These are phyloP conservation scores for Inonotus obliquus DNA, from an alignment of 1,284 basidiomycete genomes.

Conservation along the genomic window DNA sequence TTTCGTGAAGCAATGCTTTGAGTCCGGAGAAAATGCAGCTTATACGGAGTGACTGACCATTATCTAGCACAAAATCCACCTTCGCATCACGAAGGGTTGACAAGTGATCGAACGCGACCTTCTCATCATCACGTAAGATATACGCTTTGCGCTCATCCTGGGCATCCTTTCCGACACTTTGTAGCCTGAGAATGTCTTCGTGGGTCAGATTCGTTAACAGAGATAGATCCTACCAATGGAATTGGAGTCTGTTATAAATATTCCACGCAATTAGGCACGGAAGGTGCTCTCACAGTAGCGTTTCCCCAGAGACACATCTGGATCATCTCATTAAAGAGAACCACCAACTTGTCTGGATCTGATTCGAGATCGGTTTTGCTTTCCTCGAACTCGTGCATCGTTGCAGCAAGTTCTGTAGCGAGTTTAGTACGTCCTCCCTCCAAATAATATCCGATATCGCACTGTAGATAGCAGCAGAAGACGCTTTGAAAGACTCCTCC, in stretches of 20 bases:
- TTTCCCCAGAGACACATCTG: conserved; percentile 91
- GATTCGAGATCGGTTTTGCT: conserved; percentile 42
- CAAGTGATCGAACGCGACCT: conserved; percentile 72
- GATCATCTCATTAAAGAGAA: conserved; percentile 80
- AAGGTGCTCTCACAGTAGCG: conserved; percentile 50
- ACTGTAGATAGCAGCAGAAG: conserved; percentile 76
- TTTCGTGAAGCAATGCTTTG: conserved; percentile 27
- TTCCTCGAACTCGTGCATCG: conserved; percentile 57
- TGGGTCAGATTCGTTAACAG: conserved; percentile 76
- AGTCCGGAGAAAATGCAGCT: not conserved
- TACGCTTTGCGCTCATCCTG: conserved; percentile 71
- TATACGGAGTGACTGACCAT: conserved; percentile 49
- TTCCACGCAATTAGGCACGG: not conserved
- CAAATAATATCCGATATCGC: conserved; percentile 20
- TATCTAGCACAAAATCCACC: conserved; percentile 91
- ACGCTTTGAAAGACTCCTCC: conserved; percentile 77
- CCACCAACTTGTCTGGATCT: conserved; percentile 49
- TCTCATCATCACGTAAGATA: conserved; percentile 84
- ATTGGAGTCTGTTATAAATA: not conserved
- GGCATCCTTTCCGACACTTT: conserved; percentile 75
- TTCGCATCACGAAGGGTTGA: conserved; percentile 51
- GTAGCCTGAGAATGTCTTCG: conserved; percentile 80
- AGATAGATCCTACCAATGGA: conserved; percentile 63
- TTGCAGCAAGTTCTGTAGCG: conserved; percentile 57
- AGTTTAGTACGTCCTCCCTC: not conserved